These are phyloP conservation scores for Durusdinium trenchii DNA, from an alignment of 73 alveolate genomes.

Conservation along the genomic window DNA sequence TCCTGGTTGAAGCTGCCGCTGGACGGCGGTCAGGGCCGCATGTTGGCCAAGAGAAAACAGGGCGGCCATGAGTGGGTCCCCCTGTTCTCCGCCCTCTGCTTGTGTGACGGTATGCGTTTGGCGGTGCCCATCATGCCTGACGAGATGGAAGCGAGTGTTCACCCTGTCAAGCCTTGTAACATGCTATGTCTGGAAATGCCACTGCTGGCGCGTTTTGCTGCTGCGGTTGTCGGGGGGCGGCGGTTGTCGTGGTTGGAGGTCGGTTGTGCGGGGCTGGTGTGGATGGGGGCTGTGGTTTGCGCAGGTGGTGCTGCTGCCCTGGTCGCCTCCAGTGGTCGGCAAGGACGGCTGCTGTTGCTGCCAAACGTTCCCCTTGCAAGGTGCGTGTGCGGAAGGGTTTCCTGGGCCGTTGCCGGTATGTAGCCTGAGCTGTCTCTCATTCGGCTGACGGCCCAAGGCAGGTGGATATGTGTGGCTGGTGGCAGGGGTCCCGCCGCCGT, in stretches of 20 bases:
- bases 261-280: neutral
- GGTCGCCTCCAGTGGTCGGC: neutral
- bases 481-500: neutral
- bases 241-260: neutral
- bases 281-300: neutral
- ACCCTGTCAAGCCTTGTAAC: no score
- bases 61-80: no score
- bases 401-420: constrained; percentile 20
- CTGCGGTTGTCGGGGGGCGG: no score
- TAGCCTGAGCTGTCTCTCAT: neutral
- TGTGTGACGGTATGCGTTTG: no score
- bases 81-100: no score
- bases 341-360: neutral
- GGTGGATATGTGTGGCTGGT: neutral
- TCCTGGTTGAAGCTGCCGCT: no score
- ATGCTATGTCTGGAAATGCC: no score
- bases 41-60: no score
- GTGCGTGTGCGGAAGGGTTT: neutral
- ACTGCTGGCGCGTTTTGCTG: no score
- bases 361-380: neutral
- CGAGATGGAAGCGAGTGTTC: no score
- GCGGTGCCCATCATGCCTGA: no score
- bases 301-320: neutral
- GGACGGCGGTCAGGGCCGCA: no score
- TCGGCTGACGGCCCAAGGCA: neutral